These are phyloP conservation scores for Debaryomycetaceae sp. DNA, from an alignment of 1,139 yeast genomes.

Conservation along the genomic window DNA sequence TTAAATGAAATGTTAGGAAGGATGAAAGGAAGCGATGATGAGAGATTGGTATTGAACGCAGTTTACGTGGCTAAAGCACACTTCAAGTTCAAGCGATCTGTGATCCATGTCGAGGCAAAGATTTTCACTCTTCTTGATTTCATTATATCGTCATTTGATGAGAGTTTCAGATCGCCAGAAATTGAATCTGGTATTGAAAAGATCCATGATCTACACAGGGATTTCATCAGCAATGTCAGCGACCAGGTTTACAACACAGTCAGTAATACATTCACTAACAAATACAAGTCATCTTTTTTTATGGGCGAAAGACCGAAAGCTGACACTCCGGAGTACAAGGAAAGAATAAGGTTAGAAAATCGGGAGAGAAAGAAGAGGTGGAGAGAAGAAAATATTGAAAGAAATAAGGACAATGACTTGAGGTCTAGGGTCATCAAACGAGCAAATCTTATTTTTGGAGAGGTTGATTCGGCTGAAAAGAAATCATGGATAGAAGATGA, in stretches of 20 bases:
- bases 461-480: slow-evolving; percentile 49
- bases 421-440: slow-evolving; percentile 72
- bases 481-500: slow-evolving; percentile 76
- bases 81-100: slow-evolving; percentile 16
- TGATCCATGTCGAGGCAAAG: slow-evolving; percentile 12
- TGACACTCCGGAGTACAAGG: slow-evolving; percentile 44
- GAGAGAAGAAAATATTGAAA: slow-evolving; percentile 78
- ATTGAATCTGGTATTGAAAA: slow-evolving; percentile 1
- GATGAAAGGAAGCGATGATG: background rate
- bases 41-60: slow-evolving; percentile 29
- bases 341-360: slow-evolving; percentile 64
- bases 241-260: slow-evolving; percentile 31
- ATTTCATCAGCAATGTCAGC: slow-evolving; percentile 25
- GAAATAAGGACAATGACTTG: slow-evolving; percentile 85
- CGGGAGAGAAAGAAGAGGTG: slow-evolving; percentile 86
- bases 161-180: background rate
- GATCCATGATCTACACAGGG: slow-evolving; percentile 5
- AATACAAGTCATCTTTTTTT: slow-evolving; percentile 13
- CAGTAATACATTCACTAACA: slow-evolving; percentile 21
- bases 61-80: slow-evolving; percentile 39
- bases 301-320: slow-evolving; percentile 24
- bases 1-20: background rate
- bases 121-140: slow-evolving; percentile 25
- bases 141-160: slow-evolving; percentile 21
- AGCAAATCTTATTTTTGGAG: slow-evolving; percentile 69